Base-by-base conservation (phyloP, 1,139 yeast genomes). In the Candida sp. region DNA sequence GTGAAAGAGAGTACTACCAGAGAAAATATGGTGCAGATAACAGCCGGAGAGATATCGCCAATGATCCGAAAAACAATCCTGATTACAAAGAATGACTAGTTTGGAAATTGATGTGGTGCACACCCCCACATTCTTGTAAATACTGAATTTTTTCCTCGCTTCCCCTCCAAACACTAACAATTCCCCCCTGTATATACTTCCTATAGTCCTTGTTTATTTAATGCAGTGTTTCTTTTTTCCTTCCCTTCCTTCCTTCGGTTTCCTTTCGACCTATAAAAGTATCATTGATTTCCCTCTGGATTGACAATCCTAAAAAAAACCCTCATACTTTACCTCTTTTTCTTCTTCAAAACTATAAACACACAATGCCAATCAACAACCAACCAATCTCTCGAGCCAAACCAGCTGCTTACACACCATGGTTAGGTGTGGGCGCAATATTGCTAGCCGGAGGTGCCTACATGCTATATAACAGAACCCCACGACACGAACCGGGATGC, bases 341-440 rank as follows among this genome's bases (percentile, higher is more conserved):
- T 32, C 34, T 8, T 32, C n/a, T 11, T 12, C 34, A 32, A 5
- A 32, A 12, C 17, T 17, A 28, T 26, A 25, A 4, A 39, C 5
- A 11, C 31, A 12, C 2, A 11, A 38, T 38, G 41, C 17, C 41
- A 25, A 11, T 8, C 11, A 38, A 12, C 7, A 38, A 38, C 26
- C 30, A 38, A 8, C 30, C 27, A 25, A 23, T 25, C n/a, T 30
- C 30, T 25, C 41, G 41, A 38, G 41, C 12, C 25, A 22, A 26
- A 22, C n/a, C 7, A 8, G 17, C 8, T 11, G 28, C 27, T 3
- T 42, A 42, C 44, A 60, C 58, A 31, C 59, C 63, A 0, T 59
- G 63, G 63, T 48, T 54, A 7, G 57, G 52, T 25, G 35, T 47
- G 8, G 32, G 26, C n/a, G 44, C 44, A 6, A 3, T 39, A 7